phyloP scores from a whole-genome alignment of 257 asterid species.

The Thymus quinquecostatus region DNA sequence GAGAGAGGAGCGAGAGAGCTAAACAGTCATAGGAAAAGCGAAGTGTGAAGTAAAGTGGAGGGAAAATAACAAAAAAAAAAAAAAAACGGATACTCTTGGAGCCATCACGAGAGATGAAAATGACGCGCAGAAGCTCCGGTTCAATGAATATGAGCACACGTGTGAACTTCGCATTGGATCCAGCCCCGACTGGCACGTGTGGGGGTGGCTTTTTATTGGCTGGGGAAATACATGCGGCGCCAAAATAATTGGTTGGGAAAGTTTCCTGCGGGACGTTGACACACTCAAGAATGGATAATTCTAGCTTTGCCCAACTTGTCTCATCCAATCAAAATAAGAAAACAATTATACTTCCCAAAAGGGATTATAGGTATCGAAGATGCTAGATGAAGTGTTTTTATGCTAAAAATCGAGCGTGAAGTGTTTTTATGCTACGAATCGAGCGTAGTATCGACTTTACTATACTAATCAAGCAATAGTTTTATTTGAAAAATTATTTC shows the following conservation, averaged over 20 bases:
- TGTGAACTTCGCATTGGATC: conserved; percentile 40
- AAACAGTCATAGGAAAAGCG: conserved; percentile 24
- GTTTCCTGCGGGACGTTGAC: background rate
- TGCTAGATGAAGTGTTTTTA: too few relatives aligned
- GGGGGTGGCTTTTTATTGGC: conserved; percentile 32
- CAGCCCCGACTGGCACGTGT: conserved; percentile 39
- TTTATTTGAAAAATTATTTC: too few relatives aligned
- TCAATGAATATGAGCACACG: conserved; percentile 44
- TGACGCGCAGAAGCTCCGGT: conserved; percentile 34
- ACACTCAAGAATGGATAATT: background rate
- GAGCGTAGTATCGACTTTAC: too few relatives aligned
- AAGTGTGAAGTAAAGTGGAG: conserved; percentile 40
- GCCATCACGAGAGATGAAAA: conserved; percentile 38
- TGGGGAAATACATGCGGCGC: conserved; percentile 25
- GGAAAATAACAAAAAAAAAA: conserved; percentile 22
- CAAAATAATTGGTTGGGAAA: conserved; percentile 10
- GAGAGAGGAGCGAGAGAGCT: conserved; percentile 8
- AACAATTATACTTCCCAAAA: too few relatives aligned
- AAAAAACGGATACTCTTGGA: background rate
- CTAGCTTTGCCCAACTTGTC: conserved; percentile 8
- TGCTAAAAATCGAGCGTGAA: too few relatives aligned
- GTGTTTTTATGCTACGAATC: too few relatives aligned
- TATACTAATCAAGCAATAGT: too few relatives aligned
- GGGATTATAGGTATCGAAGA: too few relatives aligned
- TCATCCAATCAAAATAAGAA: background rate